A percentile compares a stretch with the other conserved stretches of the same genome.
Conservation (phyloP, 2,329 filamentous ascomycete genomes). For the Colletotrichum australisinense region DNA sequence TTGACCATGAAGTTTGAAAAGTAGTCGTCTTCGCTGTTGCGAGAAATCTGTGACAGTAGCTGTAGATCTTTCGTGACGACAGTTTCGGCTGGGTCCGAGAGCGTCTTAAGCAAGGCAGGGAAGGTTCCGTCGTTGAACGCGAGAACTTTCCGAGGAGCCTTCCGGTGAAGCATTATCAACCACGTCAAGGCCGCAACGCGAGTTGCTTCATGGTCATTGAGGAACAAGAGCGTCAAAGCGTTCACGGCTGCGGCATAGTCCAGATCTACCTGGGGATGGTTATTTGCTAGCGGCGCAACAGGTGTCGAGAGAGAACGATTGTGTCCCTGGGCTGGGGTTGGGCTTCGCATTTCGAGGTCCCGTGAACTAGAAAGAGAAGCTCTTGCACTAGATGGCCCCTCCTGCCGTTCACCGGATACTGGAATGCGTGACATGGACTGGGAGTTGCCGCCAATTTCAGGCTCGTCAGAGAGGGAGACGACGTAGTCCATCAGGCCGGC, state of each 20-base stretch:
- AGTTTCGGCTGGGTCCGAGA: slow-evolving; percentile 94
- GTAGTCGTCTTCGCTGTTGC: slow-evolving; percentile 96
- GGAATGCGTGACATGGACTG: slow-evolving; percentile 54
- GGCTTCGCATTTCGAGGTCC: slow-evolving; percentile 64
- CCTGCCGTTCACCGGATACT: slow-evolving; percentile 56
- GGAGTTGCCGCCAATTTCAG: slow-evolving; percentile 50
- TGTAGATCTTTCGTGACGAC: slow-evolving; percentile 96
- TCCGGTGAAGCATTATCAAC: slow-evolving; percentile 97
- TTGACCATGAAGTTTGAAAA: slow-evolving; percentile 99
- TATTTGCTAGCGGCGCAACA: slow-evolving; percentile 50
- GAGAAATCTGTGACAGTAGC: slow-evolving; percentile 93
- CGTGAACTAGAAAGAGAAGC: slow-evolving; percentile 64
- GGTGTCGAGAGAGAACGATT: slow-evolving; percentile 60
- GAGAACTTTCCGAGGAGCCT: slow-evolving; percentile 91
- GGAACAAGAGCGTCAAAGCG: slow-evolving; percentile 90
- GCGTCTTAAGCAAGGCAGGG: slow-evolving; percentile 92
- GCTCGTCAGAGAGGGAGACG: slow-evolving; percentile 85
- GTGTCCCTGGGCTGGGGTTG: slow-evolving; percentile 58
- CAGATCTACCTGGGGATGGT: slow-evolving; percentile 74
- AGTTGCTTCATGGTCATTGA: slow-evolving; percentile 97
- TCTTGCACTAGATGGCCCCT: slow-evolving; percentile 61
- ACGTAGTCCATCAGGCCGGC: slow-evolving; percentile 94
- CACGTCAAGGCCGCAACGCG: slow-evolving; percentile 93
- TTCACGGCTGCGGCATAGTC: slow-evolving; percentile 96
- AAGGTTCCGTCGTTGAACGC: slow-evolving; percentile 98